A percentile compares a stretch with the other conserved stretches of the same genome.
These are phyloP conservation scores for Amyloporia xantha DNA, from an alignment of 768 basidiomycete species.

Conservation along the genomic window DNA sequence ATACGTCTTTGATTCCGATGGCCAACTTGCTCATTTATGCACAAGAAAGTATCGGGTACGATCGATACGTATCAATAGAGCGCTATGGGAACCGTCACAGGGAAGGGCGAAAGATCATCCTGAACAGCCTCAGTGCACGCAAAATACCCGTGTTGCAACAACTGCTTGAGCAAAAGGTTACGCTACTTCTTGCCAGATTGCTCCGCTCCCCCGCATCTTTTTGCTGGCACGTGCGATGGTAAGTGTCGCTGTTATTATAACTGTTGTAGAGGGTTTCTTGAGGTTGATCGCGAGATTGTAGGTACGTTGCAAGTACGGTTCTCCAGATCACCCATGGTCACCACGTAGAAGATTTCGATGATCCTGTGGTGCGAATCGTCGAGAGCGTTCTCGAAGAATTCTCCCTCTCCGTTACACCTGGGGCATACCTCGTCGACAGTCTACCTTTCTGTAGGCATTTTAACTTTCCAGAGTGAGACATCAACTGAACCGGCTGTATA, in stretches of 20 bases:
- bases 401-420: constrained; percentile 19
- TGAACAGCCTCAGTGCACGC: background rate
- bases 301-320: constrained; percentile 22
- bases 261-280: no score
- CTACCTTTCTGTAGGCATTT: constrained; percentile 23
- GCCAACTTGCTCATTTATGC: no score
- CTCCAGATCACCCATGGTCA: constrained; percentile 7
- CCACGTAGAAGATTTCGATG: constrained; percentile 6
- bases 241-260: constrained; percentile 4
- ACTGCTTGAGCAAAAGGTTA: background rate
- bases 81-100: constrained; percentile 16
- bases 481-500: no score
- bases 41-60: no score
- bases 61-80: no score
- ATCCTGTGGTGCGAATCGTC: constrained; percentile 20
- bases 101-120: constrained; percentile 11
- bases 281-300: no score
- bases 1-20: no score
- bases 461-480: background rate
- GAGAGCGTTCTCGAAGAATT: constrained; percentile 20
- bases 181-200: background rate
- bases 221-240: background rate
- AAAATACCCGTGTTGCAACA: background rate
- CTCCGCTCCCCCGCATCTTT: background rate
- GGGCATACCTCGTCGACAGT: constrained; percentile 29